Base-by-base conservation (phyloP, 2,329 filamentous ascomycete genomes). In the Claviceps africana region DNA sequence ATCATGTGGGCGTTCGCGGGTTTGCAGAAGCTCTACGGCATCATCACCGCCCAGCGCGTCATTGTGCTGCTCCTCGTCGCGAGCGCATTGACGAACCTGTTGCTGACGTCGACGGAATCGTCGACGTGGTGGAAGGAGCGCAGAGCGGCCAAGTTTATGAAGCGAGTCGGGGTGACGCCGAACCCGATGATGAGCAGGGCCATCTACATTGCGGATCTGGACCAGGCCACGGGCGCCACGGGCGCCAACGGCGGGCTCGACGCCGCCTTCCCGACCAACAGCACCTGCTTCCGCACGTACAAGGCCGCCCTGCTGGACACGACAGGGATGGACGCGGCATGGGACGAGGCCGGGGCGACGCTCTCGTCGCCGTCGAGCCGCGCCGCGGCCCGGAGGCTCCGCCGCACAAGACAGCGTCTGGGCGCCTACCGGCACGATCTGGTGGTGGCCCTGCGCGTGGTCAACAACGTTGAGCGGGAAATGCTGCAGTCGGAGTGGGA, bases 401-500 rank as follows among this genome's bases (percentile, higher is more conserved):
- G 86, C 48, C 80, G 83, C 40, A 88, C 88, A n/a, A 79, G 91
- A 10, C 86, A 95, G 67, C 79, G 84, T 25, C 78, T 98, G 0
- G 91, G 86, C 1, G 74, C 80, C 2, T 93, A 96, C 65, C 78
- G 93, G 2, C 88, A 98, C 65, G 89, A 97, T 63, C 73, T 98
- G 21, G 71, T 97, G 2, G 90, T 98, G 5, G 89, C 90, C 5
- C 82, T 97, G 72, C 82, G 90, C 4, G 80, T 96, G 2, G 83
- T 97, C 55, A 96, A 97, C 67, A 84, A 78, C 53, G 82, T 97
- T 30, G 93, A 97, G 72, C 77, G 79, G 54, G 89, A 96, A 66
- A 83, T 95, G 65, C 68, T 97, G 51, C 79, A 82, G 61, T 85
- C 85, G 0, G 91, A 96, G 66, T 98, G 89, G 84, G 90, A 95